Evolutionary conservation across 2,329 filamentous ascomycete species (phyloP), one percentile per base, ranked within the genome.

Genomic region (Bipolaris zeicola): DNA sequence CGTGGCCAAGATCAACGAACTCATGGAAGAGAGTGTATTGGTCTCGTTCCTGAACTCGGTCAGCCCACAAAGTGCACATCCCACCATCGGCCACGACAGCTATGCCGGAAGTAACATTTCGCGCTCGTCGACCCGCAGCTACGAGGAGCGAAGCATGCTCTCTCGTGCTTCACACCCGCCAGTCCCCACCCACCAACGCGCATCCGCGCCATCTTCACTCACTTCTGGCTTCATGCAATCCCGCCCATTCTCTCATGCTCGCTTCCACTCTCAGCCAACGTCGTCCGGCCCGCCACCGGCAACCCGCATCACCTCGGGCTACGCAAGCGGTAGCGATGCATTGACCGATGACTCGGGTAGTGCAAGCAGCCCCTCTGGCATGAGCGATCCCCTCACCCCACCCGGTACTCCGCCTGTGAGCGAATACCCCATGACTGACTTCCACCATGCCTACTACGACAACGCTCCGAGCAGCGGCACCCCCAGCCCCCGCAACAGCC

Each of bases 11-110:
- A 91, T 97, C 38, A 93, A 94, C 75, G 95, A 98, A 66, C 81
- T 99, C 53, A 98, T 99, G 93, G 96, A 96, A 68, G 95, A 98
- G 74, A 97, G 93, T 3, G 91, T 98, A 0, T 82, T 98, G 49
- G 88, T 96, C 0, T 93, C 94, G 0, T 99, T 98, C 72, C 83
- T 98, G 51, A 94, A 96, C 76, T 85, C 82, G 60, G 78, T 82
- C 45, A 81, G 81, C 57, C 78, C 80, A 1, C 79, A 82, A 42
- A 78, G 79, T 31, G 79, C 83, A n/a, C 69, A 70, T 50, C 67
- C 66, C 1, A 63, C 80, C 43, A 71, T 73, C 42, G 63, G 76
- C 66, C 74, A 78, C 72, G 70, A 82, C 71, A 65, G 77, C 67
- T 65, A 78, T 69, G 57, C 77, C 70, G 57, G 77, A 72, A 64